Evolutionary conservation across 2,329 filamentous ascomycete species (phyloP).

Genomic region (Neofusicoccum cordaticola): DNA sequence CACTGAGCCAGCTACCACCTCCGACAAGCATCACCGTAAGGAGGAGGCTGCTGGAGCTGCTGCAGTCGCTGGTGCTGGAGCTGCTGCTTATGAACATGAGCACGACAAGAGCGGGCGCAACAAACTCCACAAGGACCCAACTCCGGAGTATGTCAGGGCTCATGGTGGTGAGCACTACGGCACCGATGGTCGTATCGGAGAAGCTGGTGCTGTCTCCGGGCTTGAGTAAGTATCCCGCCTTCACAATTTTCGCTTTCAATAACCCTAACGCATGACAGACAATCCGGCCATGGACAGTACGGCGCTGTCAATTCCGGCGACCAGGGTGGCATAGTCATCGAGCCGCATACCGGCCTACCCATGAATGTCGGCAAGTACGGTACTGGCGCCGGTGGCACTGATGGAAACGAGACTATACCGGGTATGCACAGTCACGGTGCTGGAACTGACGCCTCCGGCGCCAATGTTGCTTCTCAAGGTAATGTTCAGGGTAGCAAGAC

Average conservation of each 20-base stretch:
- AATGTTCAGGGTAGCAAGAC: neutral
- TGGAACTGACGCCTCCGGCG: neutral
- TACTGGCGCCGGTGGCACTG: conserved; percentile 34
- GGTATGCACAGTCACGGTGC: conserved; percentile 24
- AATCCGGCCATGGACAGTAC: neutral
- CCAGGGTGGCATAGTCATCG: conserved; percentile 28
- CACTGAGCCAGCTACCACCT: neutral
- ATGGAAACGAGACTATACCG: conserved; percentile 30
- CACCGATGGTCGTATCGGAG: neutral
- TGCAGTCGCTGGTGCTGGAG: conserved; percentile 22
- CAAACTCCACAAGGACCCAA: conserved; percentile 43
- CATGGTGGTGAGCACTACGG: conserved; percentile 11
- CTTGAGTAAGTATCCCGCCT: neutral
- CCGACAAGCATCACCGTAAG: conserved; percentile 21
- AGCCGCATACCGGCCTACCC: conserved; percentile 40
- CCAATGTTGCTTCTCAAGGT: neutral
- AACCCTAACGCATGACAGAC: neutral
- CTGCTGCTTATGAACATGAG: conserved; percentile 23
- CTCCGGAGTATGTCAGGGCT: conserved; percentile 24
- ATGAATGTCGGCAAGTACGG: conserved; percentile 42
- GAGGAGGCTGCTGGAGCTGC: conserved; percentile 27
- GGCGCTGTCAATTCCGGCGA: conserved; percentile 18
- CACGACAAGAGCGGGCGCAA: conserved; percentile 32
- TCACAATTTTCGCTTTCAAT: too few species aligned
- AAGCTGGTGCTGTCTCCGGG: neutral